phyloP scores from a whole-genome alignment of 768 basidiomycete genomes.

The Lactarius psammicola region DNA sequence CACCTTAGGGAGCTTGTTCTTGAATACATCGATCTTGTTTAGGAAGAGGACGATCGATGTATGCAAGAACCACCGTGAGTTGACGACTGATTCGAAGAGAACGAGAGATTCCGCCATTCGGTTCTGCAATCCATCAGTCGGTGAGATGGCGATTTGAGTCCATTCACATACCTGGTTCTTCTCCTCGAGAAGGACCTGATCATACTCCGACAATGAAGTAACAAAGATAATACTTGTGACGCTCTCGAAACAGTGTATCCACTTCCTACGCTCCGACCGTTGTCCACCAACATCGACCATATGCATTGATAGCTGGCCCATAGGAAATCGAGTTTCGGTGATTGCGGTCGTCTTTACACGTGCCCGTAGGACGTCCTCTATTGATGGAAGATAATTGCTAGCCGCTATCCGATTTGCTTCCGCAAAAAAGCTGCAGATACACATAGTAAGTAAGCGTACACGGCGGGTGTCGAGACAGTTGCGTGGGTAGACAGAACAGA shows the following conservation, averaged over 20 bases:
- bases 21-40: constrained; percentile 77
- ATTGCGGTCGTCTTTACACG: constrained; percentile 89
- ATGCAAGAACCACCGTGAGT: constrained; percentile 76
- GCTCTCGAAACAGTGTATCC: constrained; percentile 60
- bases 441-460: background rate
- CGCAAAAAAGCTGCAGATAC: constrained; percentile 70
- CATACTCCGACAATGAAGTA: constrained; percentile 71
- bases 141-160: background rate
- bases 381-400: constrained; percentile 78
- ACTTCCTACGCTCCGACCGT: constrained; percentile 59
- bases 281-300: constrained; percentile 80
- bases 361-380: constrained; percentile 84
- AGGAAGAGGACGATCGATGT: constrained; percentile 66
- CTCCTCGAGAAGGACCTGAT: constrained; percentile 69
- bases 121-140: constrained; percentile 45
- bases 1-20: constrained; percentile 63
- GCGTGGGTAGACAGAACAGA: too few species aligned
- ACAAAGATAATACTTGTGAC: constrained; percentile 78
- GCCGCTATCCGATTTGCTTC: constrained; percentile 82
- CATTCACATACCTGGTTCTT: constrained; percentile 52
- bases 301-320: constrained; percentile 58
- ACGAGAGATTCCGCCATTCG: constrained; percentile 69
- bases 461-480: background rate
- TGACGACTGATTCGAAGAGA: constrained; percentile 75
- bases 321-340: constrained; percentile 77